These are phyloP conservation scores for Talaromyces piceae DNA, from an alignment of 2,329 filamentous ascomycete species.

Conservation along the genomic window DNA sequence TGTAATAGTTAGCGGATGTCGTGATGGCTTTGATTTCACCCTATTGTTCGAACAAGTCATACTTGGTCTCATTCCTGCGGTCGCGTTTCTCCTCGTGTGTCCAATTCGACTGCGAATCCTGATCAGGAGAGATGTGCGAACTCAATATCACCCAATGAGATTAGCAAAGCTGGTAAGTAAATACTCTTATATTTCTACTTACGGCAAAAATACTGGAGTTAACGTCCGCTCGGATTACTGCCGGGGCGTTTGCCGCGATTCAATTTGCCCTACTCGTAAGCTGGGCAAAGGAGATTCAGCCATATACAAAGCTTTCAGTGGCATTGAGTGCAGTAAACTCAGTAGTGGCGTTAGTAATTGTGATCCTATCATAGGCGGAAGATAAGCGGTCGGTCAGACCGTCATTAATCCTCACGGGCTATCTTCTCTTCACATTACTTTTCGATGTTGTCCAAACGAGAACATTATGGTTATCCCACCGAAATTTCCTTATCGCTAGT, in stretches of 20 bases:
- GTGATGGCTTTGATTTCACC: slow-evolving; percentile 24
- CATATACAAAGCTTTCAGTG: slow-evolving; percentile 3
- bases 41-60: slow-evolving; percentile 26
- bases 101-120: slow-evolving; percentile 3
- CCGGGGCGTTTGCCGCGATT: background rate
- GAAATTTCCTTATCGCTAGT: slow-evolving; percentile 23
- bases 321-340: slow-evolving; percentile 6
- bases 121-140: background rate
- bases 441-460: slow-evolving; percentile 38
- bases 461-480: slow-evolving; percentile 25
- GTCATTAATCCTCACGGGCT: slow-evolving; percentile 25
- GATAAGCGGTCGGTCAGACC: slow-evolving; percentile 20
- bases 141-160: background rate
- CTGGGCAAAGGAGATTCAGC: background rate
- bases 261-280: slow-evolving; percentile 12
- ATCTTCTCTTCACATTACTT: slow-evolving; percentile 34
- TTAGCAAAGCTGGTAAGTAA: slow-evolving; percentile 3
- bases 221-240: background rate
- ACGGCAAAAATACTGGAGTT: background rate
- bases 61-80: slow-evolving; percentile 18
- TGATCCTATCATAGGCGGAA: slow-evolving; percentile 12
- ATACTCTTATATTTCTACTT: background rate
- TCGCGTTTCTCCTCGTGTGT: slow-evolving; percentile 9
- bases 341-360: slow-evolving; percentile 3
- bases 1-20: slow-evolving; percentile 5